phyloP scores from a whole-genome alignment of 495 filamentous ascomycete genomes.

The Aspergillus asperescens region DNA sequence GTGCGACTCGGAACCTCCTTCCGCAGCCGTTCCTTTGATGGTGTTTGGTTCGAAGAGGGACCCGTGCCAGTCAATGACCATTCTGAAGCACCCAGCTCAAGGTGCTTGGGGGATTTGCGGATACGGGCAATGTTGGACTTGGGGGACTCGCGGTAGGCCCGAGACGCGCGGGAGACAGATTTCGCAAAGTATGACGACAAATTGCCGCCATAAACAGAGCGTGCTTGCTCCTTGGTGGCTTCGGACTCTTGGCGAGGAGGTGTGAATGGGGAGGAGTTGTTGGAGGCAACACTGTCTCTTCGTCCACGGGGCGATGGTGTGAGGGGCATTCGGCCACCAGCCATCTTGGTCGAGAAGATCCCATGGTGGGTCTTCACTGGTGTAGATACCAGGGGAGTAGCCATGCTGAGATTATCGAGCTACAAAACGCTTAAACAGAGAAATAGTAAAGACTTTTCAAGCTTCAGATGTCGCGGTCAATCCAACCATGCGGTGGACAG shows the following conservation, averaged over 20 bases:
- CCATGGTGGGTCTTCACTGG: constrained; percentile 90
- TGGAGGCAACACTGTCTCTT: constrained; percentile 42
- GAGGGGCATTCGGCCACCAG: constrained; percentile 88
- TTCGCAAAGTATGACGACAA: constrained; percentile 69
- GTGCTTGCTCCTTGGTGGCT: constrained; percentile 21
- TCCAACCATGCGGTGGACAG: constrained; percentile 14
- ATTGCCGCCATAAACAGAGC: constrained; percentile 70
- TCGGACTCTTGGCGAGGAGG: constrained; percentile 57
- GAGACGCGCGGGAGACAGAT: constrained; percentile 30
- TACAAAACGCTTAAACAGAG: constrained; percentile 13
- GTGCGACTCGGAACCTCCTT: constrained; percentile 57
- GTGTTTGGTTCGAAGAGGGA: constrained; percentile 60
- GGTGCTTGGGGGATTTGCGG: constrained; percentile 63
- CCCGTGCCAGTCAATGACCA: constrained; percentile 84
- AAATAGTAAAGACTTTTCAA: constrained; percentile 10
- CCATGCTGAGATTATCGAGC: constrained; percentile 57
- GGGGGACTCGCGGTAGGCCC: constrained; percentile 63
- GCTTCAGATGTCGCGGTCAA: constrained; percentile 9
- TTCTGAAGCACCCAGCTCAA: constrained; percentile 91
- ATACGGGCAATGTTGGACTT: constrained; percentile 89
- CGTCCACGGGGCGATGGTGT: constrained; percentile 79
- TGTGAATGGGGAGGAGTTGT: constrained; percentile 69
- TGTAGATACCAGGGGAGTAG: constrained; percentile 80
- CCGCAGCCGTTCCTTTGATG: constrained; percentile 60
- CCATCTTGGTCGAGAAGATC: constrained; percentile 86